Evolutionary conservation across 257 asterid species (phyloP).

Genomic region (Pogostemon cablin): DNA sequence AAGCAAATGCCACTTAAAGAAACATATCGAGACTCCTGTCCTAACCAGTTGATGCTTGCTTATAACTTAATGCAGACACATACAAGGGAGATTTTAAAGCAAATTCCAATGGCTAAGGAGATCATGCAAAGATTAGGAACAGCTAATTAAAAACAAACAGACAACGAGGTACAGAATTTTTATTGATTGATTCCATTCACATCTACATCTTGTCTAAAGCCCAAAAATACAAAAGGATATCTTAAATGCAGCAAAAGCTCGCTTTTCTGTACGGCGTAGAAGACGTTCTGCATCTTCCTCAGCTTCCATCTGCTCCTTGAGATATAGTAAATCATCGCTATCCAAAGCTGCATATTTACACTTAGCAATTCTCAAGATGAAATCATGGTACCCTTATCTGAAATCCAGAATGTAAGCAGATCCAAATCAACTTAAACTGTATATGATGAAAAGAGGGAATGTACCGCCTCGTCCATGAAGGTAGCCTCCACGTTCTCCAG

Average conservation of each 20-base stretch:
- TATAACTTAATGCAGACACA: conserved; percentile 18
- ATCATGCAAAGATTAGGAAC: conserved; percentile 2
- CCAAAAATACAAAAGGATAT: conserved; percentile 68
- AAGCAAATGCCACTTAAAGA: background rate
- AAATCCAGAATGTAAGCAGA: conserved; percentile 8
- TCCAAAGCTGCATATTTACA: conserved; percentile 85
- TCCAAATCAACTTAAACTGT: background rate
- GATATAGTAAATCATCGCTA: conserved; percentile 97
- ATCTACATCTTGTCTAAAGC: background rate
- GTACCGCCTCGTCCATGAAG: conserved; percentile 99
- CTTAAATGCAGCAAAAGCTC: conserved; percentile 94
- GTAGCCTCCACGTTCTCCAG: conserved; percentile 99
- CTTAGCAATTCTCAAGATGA: conserved; percentile 42
- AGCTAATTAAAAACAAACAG: background rate
- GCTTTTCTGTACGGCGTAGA: conserved; percentile 92
- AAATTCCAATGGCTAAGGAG: background rate
- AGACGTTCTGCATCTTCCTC: conserved; percentile 99
- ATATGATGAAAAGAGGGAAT: conserved; percentile 13
- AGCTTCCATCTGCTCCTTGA: conserved; percentile 99
- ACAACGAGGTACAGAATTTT: background rate
- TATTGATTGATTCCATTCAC: background rate
- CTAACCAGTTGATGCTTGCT: conserved; percentile 20
- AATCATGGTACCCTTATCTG: conserved; percentile 3
- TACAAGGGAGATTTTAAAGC: background rate
- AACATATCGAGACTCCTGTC: background rate